Percentiles rank a stretch among this genome's conserved stretches.
phyloP scores from a whole-genome alignment of 352 stramenopile genomes.

The Pseudoperonospora humuli region DNA sequence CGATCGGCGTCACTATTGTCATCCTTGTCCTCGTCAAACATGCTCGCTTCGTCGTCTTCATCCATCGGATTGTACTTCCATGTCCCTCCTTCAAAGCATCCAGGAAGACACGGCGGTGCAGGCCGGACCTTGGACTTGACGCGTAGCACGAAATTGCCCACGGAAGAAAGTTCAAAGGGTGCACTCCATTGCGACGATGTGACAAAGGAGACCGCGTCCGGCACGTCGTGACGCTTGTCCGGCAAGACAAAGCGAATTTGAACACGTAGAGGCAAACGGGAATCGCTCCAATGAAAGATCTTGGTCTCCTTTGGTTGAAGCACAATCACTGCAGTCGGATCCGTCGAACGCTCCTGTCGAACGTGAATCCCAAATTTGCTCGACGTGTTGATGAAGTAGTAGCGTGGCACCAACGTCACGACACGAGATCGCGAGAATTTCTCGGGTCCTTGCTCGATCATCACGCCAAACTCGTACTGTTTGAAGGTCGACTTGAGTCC shows the following conservation, averaged over 20 bases:
- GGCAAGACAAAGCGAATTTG: conserved; percentile 63
- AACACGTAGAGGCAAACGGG: conserved; percentile 47
- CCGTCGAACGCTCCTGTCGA: conserved; percentile 47
- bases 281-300: conserved; percentile 75
- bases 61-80: conserved; percentile 15
- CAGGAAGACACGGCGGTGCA: conserved; percentile 29
- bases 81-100: conserved; percentile 35
- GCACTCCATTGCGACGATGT: conserved; percentile 66
- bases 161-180: conserved; percentile 68
- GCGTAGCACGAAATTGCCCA: conserved; percentile 74
- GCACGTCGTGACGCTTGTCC: conserved; percentile 15
- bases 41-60: conserved; percentile 19
- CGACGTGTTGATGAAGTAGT: conserved; percentile 75
- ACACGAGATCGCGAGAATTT: conserved; percentile 73
- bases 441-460: conserved; percentile 72
- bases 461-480: conserved; percentile 80
- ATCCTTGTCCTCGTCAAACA: conserved; percentile 33
- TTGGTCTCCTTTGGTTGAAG: conserved; percentile 53
- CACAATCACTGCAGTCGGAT: conserved; percentile 28
- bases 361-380: conserved; percentile 55
- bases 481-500: conserved; percentile 35
- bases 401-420: conserved; percentile 72
- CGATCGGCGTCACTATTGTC: conserved; percentile 29
- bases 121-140: conserved; percentile 50
- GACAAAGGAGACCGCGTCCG: conserved; percentile 20